phyloP scores from a whole-genome alignment of 2,329 filamentous ascomycete genomes.

The Dactylella cylindrospora region DNA sequence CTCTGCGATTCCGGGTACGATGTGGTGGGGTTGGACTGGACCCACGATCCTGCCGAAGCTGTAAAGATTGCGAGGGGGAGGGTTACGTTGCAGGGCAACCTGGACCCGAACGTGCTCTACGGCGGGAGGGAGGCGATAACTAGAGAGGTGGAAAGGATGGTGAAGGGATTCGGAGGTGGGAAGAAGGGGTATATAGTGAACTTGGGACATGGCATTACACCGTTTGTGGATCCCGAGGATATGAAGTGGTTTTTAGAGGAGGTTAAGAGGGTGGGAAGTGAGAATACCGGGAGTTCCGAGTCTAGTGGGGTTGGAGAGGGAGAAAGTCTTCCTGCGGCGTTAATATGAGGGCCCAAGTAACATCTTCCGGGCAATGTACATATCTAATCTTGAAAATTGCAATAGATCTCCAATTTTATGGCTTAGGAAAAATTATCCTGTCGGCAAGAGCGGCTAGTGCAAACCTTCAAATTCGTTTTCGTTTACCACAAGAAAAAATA shows the following conservation, averaged over 20 bases:
- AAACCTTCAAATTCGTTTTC: too few species aligned
- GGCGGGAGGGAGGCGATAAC: constrained; percentile 81
- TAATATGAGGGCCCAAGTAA: constrained; percentile 14
- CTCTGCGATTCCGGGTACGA: constrained; percentile 88
- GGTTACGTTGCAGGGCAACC: constrained; percentile 88
- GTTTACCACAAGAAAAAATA: too few species aligned
- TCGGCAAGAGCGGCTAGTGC: too few species aligned
- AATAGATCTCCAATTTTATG: too few species aligned
- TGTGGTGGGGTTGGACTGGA: constrained; percentile 92
- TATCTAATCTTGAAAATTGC: not conserved
- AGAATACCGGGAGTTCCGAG: not conserved
- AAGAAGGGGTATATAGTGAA: constrained; percentile 97
- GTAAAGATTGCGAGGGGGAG: constrained; percentile 75
- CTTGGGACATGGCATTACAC: constrained; percentile 95
- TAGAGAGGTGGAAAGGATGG: constrained; percentile 78
- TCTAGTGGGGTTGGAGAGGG: not conserved
- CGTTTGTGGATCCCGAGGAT: constrained; percentile 89
- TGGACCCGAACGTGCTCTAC: constrained; percentile 90
- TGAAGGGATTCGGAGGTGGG: constrained; percentile 76
- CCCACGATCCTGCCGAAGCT: constrained; percentile 83
- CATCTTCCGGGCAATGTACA: not conserved
- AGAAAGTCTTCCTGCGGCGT: constrained; percentile 7
- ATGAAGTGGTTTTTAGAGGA: constrained; percentile 93
- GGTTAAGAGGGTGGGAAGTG: constrained; percentile 69
- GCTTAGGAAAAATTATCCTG: too few species aligned